Base-by-base conservation (phyloP, 352 stramenopile genomes). In the Pelagophyceae sp. region DNA sequence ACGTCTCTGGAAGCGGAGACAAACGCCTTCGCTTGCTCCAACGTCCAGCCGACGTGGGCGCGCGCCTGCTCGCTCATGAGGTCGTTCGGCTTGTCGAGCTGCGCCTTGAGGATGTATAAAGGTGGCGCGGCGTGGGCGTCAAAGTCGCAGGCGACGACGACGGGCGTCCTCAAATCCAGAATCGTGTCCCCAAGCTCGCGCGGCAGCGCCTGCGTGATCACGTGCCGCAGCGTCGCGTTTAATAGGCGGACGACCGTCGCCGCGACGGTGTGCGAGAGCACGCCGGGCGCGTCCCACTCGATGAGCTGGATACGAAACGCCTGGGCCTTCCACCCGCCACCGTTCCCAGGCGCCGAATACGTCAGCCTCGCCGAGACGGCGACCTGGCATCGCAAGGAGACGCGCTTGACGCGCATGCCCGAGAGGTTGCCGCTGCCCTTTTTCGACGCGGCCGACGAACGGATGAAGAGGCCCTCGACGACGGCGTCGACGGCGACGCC, bases 401-500 rank as follows among this genome's bases (percentile, higher is more conserved):
- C 15, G 58, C 58, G 58, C 23, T 33, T n/a, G 11, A 67, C 6
- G 11, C 5, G 15, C 11, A 67, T 15, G 58, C 11, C 15, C 27
- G 58, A 67, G 29, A 67, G 15, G 29, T 27, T 27, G 11, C 11
- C 58, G 6, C 15, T 67, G 11, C 6, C 6, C 58, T 33, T n/a
- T 27, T 15, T 27, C 11, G 58, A n/a, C 58, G 5, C 31, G n/a
- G n/a, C n/a, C n/a, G n/a, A n/a, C n/a, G n/a, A n/a, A n/a, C n/a
- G n/a, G 23, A 67, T 5, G 58, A n/a, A 11, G 23, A 67, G 58
- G 23, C 58, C 58, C 11, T 67, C 58, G 27, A 67, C 27, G 58
- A 67, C 58, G 23, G 58, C 58, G 23, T 67, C 58, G 58, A 67
- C 58, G 23, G 58, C 58, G 58, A 67, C 58, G 27, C 58, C 58